phyloP scores from a whole-genome alignment of 1,139 yeast species.

The Debaryomyces fabryi region DNA sequence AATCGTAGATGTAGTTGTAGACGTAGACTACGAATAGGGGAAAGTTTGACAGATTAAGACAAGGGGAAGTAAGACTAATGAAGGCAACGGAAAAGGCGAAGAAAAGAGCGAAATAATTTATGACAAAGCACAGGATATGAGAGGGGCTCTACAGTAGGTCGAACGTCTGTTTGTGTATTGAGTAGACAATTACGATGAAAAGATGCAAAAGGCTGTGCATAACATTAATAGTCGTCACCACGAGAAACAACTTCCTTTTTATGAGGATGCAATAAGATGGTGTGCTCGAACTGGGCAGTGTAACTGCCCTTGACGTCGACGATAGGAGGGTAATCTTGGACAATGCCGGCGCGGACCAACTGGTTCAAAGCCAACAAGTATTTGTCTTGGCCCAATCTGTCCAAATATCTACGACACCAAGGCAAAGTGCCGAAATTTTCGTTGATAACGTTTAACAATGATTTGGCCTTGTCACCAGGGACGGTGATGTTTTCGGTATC shows the following conservation, averaged over 20 bases:
- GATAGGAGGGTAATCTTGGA: slow-evolving; percentile 96
- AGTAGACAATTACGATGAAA: not conserved
- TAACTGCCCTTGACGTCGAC: slow-evolving; percentile 81
- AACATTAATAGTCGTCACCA: slow-evolving; percentile 79
- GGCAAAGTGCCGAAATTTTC: slow-evolving; percentile 91
- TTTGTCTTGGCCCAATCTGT: slow-evolving; percentile 88
- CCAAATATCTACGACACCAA: slow-evolving; percentile 94
- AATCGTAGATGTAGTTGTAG: not conserved
- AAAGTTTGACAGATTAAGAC: not conserved
- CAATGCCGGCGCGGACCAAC: slow-evolving; percentile 81
- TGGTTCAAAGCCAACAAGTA: slow-evolving; percentile 87
- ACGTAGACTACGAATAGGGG: not conserved
- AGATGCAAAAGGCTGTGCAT: not conserved
- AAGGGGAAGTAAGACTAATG: too few species aligned
- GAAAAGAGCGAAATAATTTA: too few species aligned
- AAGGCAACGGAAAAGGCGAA: not conserved
- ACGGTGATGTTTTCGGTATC: slow-evolving; percentile 47
- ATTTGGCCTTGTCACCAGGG: slow-evolving; percentile 67
- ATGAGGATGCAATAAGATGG: slow-evolving; percentile 86
- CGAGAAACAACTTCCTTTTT: slow-evolving; percentile 92
- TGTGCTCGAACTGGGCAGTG: slow-evolving; percentile 97
- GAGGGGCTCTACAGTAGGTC: not conserved
- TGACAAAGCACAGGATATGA: not conserved
- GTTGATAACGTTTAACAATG: slow-evolving; percentile 68
- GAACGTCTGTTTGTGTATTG: not conserved